phyloP scores from a whole-genome alignment of 2,329 filamentous ascomycete genomes.

The Calonectria honghensis region DNA sequence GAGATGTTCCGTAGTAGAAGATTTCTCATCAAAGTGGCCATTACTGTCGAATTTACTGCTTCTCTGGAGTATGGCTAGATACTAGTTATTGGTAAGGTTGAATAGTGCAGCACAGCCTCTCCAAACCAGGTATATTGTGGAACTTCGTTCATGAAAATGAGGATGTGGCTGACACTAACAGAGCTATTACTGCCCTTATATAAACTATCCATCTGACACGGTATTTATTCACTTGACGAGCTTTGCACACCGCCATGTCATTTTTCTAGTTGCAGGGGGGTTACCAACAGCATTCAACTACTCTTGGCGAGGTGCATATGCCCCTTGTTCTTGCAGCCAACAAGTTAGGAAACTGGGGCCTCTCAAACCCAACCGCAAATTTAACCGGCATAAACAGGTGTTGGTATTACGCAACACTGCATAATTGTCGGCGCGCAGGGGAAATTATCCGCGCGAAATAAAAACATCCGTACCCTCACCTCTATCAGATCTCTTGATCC shows the following conservation, averaged over 20 bases:
- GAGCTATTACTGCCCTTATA: not conserved
- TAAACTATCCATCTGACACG: not conserved
- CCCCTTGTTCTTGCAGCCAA: not conserved
- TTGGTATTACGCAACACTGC: not conserved
- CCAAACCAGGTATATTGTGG: not conserved
- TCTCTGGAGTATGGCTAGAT: not conserved
- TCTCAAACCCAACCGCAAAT: not conserved
- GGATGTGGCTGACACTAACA: not conserved
- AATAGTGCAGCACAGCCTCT: not conserved
- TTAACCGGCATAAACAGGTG: not conserved
- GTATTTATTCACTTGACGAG: rapidly evolving
- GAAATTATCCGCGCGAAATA: slow-evolving; percentile 1
- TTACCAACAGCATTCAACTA: not conserved
- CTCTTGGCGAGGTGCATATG: not conserved
- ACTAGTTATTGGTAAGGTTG: not conserved
- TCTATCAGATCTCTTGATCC: not conserved
- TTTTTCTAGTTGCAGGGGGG: too few relatives aligned
- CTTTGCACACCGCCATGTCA: not conserved
- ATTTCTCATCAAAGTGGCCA: not conserved
- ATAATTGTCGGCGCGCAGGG: not conserved
- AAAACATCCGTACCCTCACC: not conserved
- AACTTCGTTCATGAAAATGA: not conserved
- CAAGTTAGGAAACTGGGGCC: not conserved
- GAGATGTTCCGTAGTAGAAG: too few relatives aligned
- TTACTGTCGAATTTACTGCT: not conserved